Evolutionary conservation across 768 basidiomycete genomes (phyloP), one percentile per base, ranked within the genome.

Genomic region (Boletus vermiculosoides): DNA sequence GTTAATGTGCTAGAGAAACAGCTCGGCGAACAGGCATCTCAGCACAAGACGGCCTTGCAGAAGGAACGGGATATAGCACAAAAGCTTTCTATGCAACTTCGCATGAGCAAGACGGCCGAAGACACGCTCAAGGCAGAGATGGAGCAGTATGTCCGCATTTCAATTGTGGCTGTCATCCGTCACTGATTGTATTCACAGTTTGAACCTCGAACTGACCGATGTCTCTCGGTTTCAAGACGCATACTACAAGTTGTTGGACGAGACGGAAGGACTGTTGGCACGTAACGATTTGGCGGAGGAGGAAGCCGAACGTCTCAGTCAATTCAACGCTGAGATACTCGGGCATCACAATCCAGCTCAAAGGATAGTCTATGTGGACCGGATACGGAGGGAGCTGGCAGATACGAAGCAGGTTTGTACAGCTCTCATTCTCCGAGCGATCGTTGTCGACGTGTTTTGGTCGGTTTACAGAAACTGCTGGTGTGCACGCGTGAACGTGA

Each of bases 331-430:
- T 0, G 85, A 94, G 68, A 88, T 96, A 56, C 74, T 94, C 18
- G 84, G 91, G 0, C 93, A 95, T 67, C 79, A 81, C 34, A 94
- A 95, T 66, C 89, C 90, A 10, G 84, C 85, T 2, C 94, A 96
- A 71, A 83, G 85, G 57, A 93, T 97, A 64, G 77, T 85, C 69
- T 95, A 96, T 63, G 85, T 97, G 16, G 94, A 95, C 56, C 80
- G 85, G 52, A 84, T 97, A 51, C 80, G 94, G 36, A 76, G 80
- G 54, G 93, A 96, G 67, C 74, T 95, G 48, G 83, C 90, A 3
- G 86, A 92, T 54, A 78, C 82, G 6, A 93, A 92, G 71, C 88
- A 91, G 72, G 93, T 91, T 58, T 57, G 86, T 74, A 28, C 23
- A 50, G 5, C 36, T 45, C 33, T 52, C 4, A 2, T 47, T 41